Conservation (phyloP, 2,329 filamentous ascomycete species). For the Colletotrichum endophyticum region DNA sequence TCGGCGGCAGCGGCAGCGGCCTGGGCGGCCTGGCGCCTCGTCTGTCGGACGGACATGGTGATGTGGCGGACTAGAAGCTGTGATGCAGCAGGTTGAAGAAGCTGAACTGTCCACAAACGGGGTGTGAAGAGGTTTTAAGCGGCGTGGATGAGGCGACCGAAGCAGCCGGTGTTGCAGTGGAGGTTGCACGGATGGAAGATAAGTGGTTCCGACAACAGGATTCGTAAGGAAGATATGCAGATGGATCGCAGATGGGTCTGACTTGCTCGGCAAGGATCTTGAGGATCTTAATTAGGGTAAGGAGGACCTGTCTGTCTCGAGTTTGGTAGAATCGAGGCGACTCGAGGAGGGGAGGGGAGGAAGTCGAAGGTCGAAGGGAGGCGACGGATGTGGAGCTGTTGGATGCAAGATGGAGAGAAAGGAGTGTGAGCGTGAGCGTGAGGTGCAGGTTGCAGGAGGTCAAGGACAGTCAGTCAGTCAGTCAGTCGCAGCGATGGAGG, state of each 20-base stretch:
- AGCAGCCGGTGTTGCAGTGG: conserved; percentile 18
- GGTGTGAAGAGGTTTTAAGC: conserved; percentile 13
- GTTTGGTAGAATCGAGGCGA: background rate
- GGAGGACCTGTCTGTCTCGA: background rate
- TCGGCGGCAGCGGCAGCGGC: conserved; percentile 22
- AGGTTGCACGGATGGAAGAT: conserved; percentile 19
- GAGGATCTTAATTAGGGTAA: background rate
- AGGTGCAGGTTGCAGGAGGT: background rate
- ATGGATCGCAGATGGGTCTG: background rate
- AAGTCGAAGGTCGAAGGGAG: background rate
- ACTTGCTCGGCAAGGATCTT: background rate
- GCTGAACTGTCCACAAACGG: background rate
- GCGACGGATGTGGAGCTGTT: background rate
- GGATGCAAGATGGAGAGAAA: background rate
- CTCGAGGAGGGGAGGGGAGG: background rate
- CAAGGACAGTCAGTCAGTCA: background rate
- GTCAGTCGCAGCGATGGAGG: background rate
- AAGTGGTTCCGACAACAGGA: conserved; percentile 13
- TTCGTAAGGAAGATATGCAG: background rate
- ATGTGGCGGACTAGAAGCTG: background rate
- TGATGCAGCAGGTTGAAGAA: background rate
- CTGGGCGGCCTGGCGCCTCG: conserved; percentile 41
- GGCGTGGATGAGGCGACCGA: conserved; percentile 5
- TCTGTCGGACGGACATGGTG: conserved; percentile 44
- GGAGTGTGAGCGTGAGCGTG: background rate